Evolutionary conservation across 2,329 filamentous ascomycete species (phyloP).

Genomic region (Arthrobotrys megalospora): DNA sequence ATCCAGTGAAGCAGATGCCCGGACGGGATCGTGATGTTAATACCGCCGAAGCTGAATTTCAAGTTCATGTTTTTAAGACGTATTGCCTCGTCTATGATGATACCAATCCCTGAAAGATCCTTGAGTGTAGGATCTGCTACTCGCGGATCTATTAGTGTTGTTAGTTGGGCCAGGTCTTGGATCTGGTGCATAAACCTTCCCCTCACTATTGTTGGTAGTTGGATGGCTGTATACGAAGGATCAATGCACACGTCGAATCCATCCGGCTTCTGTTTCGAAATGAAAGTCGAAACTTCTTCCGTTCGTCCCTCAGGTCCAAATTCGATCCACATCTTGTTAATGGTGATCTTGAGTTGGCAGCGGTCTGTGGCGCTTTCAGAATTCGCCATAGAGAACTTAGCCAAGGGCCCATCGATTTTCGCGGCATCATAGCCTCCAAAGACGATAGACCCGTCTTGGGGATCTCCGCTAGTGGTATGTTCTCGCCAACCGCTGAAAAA

Average conservation of each 20-base stretch:
- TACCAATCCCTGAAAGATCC: background rate
- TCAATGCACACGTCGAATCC: slow-evolving; percentile 20
- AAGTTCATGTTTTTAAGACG: background rate
- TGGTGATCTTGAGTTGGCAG: background rate
- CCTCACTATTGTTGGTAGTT: slow-evolving; percentile 4
- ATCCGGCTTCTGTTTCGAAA: background rate
- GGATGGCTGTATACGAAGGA: slow-evolving; percentile 14
- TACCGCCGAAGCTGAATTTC: background rate
- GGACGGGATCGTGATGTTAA: slow-evolving; percentile 10
- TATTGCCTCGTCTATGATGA: background rate
- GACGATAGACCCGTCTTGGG: slow-evolving; percentile 2
- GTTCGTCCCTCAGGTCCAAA: background rate
- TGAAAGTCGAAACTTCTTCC: background rate
- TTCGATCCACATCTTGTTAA: background rate
- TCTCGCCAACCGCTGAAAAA: slow-evolving; percentile 10
- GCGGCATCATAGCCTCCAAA: slow-evolving; percentile 18
- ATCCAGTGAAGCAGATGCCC: slow-evolving; percentile 1
- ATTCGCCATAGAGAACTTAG: background rate
- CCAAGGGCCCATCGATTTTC: background rate
- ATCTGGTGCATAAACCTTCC: background rate
- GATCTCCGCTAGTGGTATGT: background rate
- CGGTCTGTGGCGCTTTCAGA: background rate
- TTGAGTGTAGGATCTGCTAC: background rate
- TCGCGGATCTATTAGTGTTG: background rate
- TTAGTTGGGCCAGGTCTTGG: background rate